Evolutionary conservation across 2,329 filamentous ascomycete species (phyloP), one percentile per base, ranked within the genome.

Genomic region (Cladobotryum protrusum): DNA sequence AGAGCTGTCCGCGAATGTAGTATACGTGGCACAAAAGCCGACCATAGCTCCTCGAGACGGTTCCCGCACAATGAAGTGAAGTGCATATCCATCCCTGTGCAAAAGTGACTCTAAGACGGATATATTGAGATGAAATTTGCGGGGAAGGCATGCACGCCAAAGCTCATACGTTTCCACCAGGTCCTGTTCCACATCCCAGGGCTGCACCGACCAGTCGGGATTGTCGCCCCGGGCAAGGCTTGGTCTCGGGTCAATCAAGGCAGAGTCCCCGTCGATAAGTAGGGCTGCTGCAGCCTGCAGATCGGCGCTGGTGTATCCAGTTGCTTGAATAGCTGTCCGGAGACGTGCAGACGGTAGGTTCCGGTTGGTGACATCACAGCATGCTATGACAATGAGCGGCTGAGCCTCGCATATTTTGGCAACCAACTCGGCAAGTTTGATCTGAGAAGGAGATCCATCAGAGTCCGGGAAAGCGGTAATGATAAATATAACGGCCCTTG

Each of bases 1-100:
- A 17, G 70, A 72, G 36, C 69, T 73, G 54, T 80, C 75, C 42
- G 75, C 72, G 61, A 78, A 82, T 4, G 76, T 79, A 29, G 78
- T 76, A 58, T 78, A 83, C 8, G 79, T 82, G 9, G 79, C 78
- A 57, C 79, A 82, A 54, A 83, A 82, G 0, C 79, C 80, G 35
- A 83, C 59, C 19, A 78, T 56, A 34, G 70, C 67, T 9, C 50
- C 49, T 7, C 61, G 62, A 11, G 61, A 62, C 2, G 74, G 70
- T n/a, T 76, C 70, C 44, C 73, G 72, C 24, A 82, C 76, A 29
- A 80, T 66, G 54, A 78, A 79, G 61, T 83, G 78, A 67, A 76
- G 77, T 8, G 73, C 71, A 54, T 79, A 82, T 36, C 78, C 79
- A 48, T 77, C 73, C 39, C 78, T 72, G 50, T 72, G 67, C 4